These are phyloP conservation scores for Fusarium odoratissimum DNA, from an alignment of 2,329 filamentous ascomycete species.

Conservation along the genomic window DNA sequence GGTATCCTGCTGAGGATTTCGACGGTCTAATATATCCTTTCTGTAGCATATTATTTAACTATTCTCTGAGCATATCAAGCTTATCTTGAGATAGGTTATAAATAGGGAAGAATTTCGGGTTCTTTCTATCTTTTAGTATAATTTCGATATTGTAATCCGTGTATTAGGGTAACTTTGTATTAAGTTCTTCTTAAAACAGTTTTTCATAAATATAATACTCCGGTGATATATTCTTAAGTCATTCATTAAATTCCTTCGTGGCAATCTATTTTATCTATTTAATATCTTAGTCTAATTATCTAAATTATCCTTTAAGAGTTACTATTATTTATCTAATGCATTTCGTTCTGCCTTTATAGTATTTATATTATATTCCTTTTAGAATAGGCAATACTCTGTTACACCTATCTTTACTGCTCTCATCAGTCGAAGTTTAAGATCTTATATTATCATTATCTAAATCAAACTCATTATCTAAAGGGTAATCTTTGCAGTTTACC, in stretches of 20 bases:
- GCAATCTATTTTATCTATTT: too few species aligned
- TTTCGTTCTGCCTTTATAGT: neutral
- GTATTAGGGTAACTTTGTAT: too few species aligned
- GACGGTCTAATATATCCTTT: slow-evolving; percentile 35
- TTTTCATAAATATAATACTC: too few species aligned
- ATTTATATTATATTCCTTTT: neutral
- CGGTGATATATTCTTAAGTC: too few species aligned
- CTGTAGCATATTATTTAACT: neutral
- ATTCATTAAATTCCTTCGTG: too few species aligned
- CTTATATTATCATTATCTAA: neutral
- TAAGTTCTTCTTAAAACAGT: too few species aligned
- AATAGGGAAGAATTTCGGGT: neutral
- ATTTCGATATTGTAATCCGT: too few species aligned
- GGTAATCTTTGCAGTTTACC: neutral
- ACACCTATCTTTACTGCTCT: neutral
- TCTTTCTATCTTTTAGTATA: too few species aligned
- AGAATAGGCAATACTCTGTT: neutral
- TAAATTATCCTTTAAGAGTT: neutral
- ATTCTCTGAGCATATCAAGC: too few species aligned
- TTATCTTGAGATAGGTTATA: too few species aligned
- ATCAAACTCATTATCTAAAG: too few species aligned
- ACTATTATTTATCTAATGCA: neutral
- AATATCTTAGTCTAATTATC: neutral
- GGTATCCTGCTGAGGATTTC: slow-evolving; percentile 3
- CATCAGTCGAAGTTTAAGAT: neutral